Evolutionary conservation across 1,139 yeast species (phyloP).

Genomic region (Neolecta irregularis): DNA sequence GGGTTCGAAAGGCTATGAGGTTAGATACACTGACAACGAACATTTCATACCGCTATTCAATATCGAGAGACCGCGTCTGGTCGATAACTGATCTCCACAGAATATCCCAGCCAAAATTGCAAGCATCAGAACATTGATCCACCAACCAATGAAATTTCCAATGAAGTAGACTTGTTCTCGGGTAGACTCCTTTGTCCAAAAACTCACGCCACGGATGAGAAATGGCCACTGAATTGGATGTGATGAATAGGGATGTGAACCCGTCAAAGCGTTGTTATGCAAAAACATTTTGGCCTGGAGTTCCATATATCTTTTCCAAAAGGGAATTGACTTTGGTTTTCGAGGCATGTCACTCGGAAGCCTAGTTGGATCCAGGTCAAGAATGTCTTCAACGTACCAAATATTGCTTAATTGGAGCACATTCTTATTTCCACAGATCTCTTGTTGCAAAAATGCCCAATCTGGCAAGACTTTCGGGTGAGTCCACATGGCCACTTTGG

Average conservation of each 20-base stretch:
- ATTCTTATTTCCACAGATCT: conserved; percentile 87
- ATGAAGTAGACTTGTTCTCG: conserved; percentile 70
- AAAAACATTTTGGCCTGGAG: conserved; percentile 78
- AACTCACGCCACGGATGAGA: conserved; percentile 78
- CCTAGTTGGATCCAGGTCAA: conserved; percentile 41
- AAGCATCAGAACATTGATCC: conserved; percentile 61
- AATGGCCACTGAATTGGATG: conserved; percentile 93
- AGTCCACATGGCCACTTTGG: conserved; percentile 91
- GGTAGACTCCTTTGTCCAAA: conserved; percentile 67
- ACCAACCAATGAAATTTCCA: conserved; percentile 87
- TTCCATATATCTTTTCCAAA: conserved; percentile 78
- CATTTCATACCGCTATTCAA: conserved; percentile 28
- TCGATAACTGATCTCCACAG: conserved; percentile 60
- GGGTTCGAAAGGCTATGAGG: conserved; percentile 39
- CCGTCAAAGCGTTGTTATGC: conserved; percentile 72
- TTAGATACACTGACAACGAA: neutral
- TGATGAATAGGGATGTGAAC: conserved; percentile 93
- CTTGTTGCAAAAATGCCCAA: conserved; percentile 88
- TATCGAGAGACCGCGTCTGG: conserved; percentile 51
- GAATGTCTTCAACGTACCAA: conserved; percentile 68
- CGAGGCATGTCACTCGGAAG: conserved; percentile 44
- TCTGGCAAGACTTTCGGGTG: conserved; percentile 70
- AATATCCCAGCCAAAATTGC: conserved; percentile 48
- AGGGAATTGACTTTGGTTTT: conserved; percentile 43
- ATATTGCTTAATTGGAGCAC: conserved; percentile 46